Percentiles rank a stretch among this genome's conserved stretches.
These are phyloP conservation scores for Porogramme epimiltina DNA, from an alignment of 1,284 basidiomycete species.

Conservation along the genomic window DNA sequence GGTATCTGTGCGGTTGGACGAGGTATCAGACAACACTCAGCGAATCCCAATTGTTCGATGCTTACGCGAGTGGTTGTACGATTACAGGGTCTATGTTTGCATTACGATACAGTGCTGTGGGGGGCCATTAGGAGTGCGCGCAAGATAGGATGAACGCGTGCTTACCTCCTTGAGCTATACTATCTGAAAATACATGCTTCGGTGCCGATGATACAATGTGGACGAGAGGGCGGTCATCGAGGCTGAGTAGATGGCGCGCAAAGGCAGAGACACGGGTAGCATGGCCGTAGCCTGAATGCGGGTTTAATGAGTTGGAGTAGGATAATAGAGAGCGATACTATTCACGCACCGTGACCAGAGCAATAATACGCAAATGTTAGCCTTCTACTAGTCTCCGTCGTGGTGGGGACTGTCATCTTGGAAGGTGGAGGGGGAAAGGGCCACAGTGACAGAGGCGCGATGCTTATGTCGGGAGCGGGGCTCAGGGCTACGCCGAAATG, in stretches of 20 bases:
- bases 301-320: neutral
- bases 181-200: constrained; percentile 63
- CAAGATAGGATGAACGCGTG: neutral
- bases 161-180: constrained; percentile 50
- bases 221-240: constrained; percentile 44
- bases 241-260: constrained; percentile 52
- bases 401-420: neutral
- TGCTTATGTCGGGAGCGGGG: no score
- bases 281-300: constrained; percentile 62
- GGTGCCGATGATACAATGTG: constrained; percentile 72
- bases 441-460: no score
- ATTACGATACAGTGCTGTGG: constrained; percentile 56
- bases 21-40: neutral
- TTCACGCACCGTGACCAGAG: constrained; percentile 63
- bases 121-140: neutral
- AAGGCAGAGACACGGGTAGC: constrained; percentile 76
- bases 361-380: constrained; percentile 64
- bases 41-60: neutral
- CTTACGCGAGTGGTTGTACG: constrained; percentile 72
- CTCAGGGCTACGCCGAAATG: no score
- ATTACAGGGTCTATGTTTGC: constrained; percentile 75
- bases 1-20: constrained; percentile 45
- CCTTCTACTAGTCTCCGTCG: constrained; percentile 1
- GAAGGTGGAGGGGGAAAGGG: neutral
- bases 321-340: neutral